Percentiles rank a stretch among this genome's conserved stretches.
These are phyloP conservation scores for Aspergillus unguis DNA, from an alignment of 2,329 filamentous ascomycete species.

Conservation along the genomic window DNA sequence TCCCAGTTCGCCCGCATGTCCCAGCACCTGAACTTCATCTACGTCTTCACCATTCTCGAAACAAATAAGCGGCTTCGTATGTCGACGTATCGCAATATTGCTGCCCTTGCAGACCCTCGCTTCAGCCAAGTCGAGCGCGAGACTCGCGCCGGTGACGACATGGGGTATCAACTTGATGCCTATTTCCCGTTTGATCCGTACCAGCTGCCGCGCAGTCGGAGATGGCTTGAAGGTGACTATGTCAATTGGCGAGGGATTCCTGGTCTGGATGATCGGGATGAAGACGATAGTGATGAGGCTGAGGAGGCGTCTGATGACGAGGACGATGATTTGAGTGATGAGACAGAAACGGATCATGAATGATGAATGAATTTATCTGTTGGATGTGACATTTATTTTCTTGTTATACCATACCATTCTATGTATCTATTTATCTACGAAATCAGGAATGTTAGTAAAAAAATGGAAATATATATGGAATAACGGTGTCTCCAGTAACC, in stretches of 20 bases:
- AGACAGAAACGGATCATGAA: conserved; percentile 45
- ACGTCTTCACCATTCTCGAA: conserved; percentile 83
- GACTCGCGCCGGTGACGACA: conserved; percentile 62
- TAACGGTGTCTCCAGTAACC: neutral
- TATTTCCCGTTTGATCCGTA: conserved; percentile 99
- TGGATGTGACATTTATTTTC: neutral
- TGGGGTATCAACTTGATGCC: conserved; percentile 79
- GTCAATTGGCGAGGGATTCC: conserved; percentile 73
- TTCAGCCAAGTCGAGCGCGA: conserved; percentile 52
- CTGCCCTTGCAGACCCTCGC: conserved; percentile 35
- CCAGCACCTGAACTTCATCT: conserved; percentile 80
- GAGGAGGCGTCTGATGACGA: conserved; percentile 28
- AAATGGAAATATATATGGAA: conserved; percentile 9
- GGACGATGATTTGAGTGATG: conserved; percentile 38
- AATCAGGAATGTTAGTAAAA: neutral
- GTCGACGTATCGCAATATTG: conserved; percentile 57
- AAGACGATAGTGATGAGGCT: conserved; percentile 30
- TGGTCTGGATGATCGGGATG: conserved; percentile 61
- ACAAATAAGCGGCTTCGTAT: conserved; percentile 87
- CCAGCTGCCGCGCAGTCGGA: conserved; percentile 78
- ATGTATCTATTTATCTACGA: too few relatives aligned
- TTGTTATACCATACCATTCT: conserved; percentile 2
- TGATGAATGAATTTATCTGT: neutral
- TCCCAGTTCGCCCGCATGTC: conserved; percentile 86
- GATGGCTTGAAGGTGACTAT: conserved; percentile 84